Base-by-base conservation (phyloP, 352 stramenopile species). In the Phytophthora pistaciae region DNA sequence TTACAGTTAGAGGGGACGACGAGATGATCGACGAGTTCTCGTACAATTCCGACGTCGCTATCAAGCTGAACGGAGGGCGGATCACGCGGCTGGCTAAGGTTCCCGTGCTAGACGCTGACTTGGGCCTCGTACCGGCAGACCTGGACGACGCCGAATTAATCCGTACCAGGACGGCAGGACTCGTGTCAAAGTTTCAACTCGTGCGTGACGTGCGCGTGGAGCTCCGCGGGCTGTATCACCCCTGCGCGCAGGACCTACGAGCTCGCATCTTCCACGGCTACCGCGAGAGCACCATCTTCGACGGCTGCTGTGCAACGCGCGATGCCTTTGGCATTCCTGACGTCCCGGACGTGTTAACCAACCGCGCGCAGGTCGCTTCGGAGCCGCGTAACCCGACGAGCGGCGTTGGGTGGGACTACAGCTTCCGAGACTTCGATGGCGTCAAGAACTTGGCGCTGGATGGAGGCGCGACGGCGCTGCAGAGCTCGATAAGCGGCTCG, bases 371-470 rank as follows among this genome's bases (percentile, higher is more conserved):
- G 14, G 31, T 87, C 40, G 61, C 75, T 20, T 72, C 79, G 2
- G 80, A 83, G 9, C 53, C 76, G 7, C 49, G 56, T 0, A 91
- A 91, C 50, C 77, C 82, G 5, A 91, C 78, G 18, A 94, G 81
- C 25, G 88, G 84, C 3, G 74, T 92, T 9, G 90, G 90, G 1
- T 88, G 69, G 56, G 90, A 95, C 66, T 94, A 94, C 56, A 75
- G 71, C 4, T 95, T 96, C 48, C 74, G 74, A 13, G 88, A 95
- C 49, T 78, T 88, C 4, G 57, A 61, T 5, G 56, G 48, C 8
- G 36, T 33, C 5, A 60, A 56, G 18, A 96, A 95, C 59, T 69
- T 95, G 18, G 90, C 88, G 1, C 56, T 78, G 0, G 66, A 78
- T 48, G 87, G 84, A 1, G 64, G 82, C 0, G 83, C 88, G 1